phyloP scores from a whole-genome alignment of 805 yeast genomes.

The Myxozyma neotropica region DNA sequence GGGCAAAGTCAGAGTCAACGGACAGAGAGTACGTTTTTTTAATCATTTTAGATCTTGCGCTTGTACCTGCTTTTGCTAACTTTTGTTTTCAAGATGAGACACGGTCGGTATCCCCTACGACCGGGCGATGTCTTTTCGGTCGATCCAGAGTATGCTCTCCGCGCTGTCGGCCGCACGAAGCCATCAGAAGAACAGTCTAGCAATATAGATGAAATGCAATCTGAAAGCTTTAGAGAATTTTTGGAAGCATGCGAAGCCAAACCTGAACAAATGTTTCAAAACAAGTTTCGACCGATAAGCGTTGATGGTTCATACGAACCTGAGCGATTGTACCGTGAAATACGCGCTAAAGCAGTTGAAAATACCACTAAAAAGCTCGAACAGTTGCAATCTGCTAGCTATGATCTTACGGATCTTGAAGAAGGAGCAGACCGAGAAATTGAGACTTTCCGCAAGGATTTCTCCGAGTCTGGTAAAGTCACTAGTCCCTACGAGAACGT shows the following conservation, averaged over 20 bases:
- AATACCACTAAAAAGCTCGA: constrained; percentile 1
- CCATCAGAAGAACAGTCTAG: constrained; percentile 73
- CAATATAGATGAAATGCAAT: constrained; percentile 70
- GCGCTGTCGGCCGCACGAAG: constrained; percentile 81
- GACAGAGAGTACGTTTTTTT: constrained; percentile 39
- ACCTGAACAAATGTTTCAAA: constrained; percentile 57
- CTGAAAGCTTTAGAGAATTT: constrained; percentile 73
- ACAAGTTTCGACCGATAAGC: constrained; percentile 40
- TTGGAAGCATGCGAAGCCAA: constrained; percentile 59
- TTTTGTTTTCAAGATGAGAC: too few relatives aligned
- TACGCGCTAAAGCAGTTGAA: constrained; percentile 8
- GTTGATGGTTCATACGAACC: constrained; percentile 25
- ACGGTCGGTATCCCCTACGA: constrained; percentile 45
- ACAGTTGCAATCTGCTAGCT: neutral
- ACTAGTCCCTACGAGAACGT: neutral
- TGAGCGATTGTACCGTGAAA: constrained; percentile 14
- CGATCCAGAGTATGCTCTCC: constrained; percentile 79
- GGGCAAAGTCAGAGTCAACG: constrained; percentile 85
- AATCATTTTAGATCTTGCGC: neutral
- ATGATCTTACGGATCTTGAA: neutral
- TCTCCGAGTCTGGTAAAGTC: neutral
- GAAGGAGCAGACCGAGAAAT: neutral
- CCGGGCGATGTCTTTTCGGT: constrained; percentile 89
- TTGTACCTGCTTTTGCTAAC: too few relatives aligned
- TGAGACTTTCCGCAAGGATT: neutral